Base-by-base conservation (phyloP, 2,329 filamentous ascomycete genomes). In the Dothistroma septosporum region DNA sequence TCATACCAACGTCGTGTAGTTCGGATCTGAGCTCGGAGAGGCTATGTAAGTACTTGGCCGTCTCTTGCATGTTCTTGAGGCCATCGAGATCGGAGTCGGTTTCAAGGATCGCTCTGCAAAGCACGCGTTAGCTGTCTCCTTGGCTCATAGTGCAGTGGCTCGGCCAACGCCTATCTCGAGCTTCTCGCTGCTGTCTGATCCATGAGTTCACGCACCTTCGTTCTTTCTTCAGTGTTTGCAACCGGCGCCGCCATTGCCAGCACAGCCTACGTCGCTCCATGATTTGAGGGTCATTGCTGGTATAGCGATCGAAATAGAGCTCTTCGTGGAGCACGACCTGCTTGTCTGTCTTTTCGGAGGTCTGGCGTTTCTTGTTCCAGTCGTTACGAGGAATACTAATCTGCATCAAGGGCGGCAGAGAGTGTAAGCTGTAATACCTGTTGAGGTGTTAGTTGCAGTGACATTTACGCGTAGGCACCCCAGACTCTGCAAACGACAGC, bases 281-380 rank as follows among this genome's bases (percentile, higher is more conserved):
- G 1, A 91, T 77, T 1, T 82, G 77, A 2, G 86, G 84, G 46
- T 85, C 81, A 4, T 81, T 79, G 0, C 82, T 87, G 82, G 92
- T 88, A 74, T 96, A 99, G 31, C 92, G 85, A 75, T 97, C 94
- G 57, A 99, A 80, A 71, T 90, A 96, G 12, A 99, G 82, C 1
- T 83, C 87, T 66, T 94, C 88, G 4, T 88, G 87, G n/a, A 99
- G 85, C 21, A 85, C 82, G 12, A 99, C 84, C 11, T 90, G 85
- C 62, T 92, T 87, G 57, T 85, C 86, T 31, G 92, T 91, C 72
- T 96, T 96, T 70, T 80, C 83, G 2, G 84, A 81, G n/a, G 70
- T 69, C 35, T 75, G 70, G 22, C 79, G 78, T 59, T 82, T 82
- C 7, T 83, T 82, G 65, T 91, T 87, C 55, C 86, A 91, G 61